Percentiles rank a stretch among this genome's conserved stretches.
Evolutionary conservation across 768 basidiomycete genomes (phyloP).

Genomic region (Cystofilobasidium ferigula): DNA sequence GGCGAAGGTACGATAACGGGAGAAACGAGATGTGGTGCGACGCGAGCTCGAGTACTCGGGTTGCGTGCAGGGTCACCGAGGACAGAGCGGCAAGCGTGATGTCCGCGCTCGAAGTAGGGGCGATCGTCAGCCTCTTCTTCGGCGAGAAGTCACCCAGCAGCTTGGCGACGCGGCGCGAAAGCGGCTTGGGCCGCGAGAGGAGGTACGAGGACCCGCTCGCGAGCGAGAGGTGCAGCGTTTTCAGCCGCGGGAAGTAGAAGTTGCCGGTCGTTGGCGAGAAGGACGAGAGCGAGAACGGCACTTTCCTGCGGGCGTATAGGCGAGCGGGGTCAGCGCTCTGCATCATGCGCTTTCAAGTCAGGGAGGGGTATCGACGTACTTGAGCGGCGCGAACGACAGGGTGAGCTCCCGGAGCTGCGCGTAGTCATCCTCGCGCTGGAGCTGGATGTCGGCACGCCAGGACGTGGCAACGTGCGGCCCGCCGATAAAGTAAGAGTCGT

Average conservation of each 20-base stretch:
- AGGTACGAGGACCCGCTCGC: constrained; percentile 9
- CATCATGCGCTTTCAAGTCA: not conserved
- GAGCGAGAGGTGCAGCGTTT: constrained; percentile 4
- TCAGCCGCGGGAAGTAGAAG: constrained; percentile 11
- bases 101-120: not conserved
- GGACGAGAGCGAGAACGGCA: not conserved
- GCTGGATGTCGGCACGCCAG: not conserved
- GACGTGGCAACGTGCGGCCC: constrained; percentile 1
- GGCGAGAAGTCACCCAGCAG: constrained; percentile 16
- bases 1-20: not conserved
- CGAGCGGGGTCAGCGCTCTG: not conserved
- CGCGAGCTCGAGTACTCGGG: not conserved
- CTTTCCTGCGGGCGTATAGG: not conserved
- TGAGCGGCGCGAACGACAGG: constrained; percentile 4
- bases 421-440: constrained; percentile 11
- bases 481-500: constrained; percentile 20
- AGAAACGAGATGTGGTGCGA: not conserved
- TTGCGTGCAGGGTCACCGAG: not conserved
- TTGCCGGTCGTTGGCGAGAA: not conserved
- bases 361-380: not conserved
- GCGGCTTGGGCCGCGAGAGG: constrained; percentile 14
- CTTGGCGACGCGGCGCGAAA: constrained; percentile 14
- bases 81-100: constrained; percentile 7
- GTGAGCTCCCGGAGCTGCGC: not conserved
- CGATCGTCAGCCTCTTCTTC: not conserved